phyloP scores from a whole-genome alignment of 2,329 filamentous ascomycete genomes.

The Botrytis pseudocinerea region DNA sequence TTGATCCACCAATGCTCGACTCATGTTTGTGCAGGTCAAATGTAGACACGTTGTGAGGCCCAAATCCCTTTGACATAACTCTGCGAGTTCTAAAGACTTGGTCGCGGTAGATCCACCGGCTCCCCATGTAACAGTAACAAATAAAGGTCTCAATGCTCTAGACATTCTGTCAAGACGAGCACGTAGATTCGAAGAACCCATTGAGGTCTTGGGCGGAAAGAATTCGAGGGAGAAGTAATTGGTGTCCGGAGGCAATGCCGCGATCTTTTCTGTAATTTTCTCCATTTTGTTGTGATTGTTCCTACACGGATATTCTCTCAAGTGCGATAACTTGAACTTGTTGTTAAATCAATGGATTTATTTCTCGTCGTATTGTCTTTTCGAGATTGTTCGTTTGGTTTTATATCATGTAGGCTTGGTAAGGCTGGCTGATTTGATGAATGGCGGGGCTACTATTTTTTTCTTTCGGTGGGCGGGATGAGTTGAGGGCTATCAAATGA shows the following conservation, averaged over 20 bases:
- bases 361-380: background rate
- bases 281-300: conserved; percentile 46
- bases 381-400: background rate
- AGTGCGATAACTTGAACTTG: background rate
- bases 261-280: conserved; percentile 94
- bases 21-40: conserved; percentile 98
- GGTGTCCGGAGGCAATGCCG: conserved; percentile 76
- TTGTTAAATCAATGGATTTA: background rate
- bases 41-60: conserved; percentile 94
- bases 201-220: conserved; percentile 96
- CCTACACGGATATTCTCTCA: background rate
- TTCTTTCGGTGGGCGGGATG: background rate
- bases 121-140: conserved; percentile 97
- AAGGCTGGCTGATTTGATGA: conserved; percentile 11
- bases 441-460: conserved; percentile 19
- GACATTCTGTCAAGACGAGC: conserved; percentile 95
- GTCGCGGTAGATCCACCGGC: conserved; percentile 88
- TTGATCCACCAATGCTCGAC: conserved; percentile 78
- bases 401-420: conserved; percentile 1
- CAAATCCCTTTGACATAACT: conserved; percentile 90
- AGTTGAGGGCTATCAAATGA: background rate
- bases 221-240: conserved; percentile 97
- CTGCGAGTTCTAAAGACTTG: conserved; percentile 91
- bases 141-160: conserved; percentile 83
- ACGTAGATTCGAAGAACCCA: conserved; percentile 92